phyloP scores from a whole-genome alignment of 768 basidiomycete genomes.

The Cystofilobasidium macerans region DNA sequence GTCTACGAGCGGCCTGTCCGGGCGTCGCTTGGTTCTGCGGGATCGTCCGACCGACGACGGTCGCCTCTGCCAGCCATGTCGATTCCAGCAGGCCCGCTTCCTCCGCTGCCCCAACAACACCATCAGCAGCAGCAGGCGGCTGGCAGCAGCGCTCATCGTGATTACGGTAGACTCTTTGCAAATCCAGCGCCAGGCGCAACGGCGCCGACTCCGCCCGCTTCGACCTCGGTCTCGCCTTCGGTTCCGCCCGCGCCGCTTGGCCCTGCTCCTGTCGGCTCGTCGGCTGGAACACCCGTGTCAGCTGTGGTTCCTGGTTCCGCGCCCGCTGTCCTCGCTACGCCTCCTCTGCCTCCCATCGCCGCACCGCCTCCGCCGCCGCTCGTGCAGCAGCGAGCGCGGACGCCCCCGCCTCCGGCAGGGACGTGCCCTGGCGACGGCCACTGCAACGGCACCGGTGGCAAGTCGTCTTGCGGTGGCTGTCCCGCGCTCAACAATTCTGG shows the following conservation, averaged over 20 bases:
- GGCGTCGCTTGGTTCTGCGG: no score
- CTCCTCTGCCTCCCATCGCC: neutral
- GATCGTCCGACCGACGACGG: no score
- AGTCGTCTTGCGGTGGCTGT: slow-evolving; percentile 84
- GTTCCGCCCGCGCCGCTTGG: neutral
- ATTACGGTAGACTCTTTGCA: neutral
- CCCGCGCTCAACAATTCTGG: slow-evolving; percentile 80
- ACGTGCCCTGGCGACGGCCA: slow-evolving; percentile 98
- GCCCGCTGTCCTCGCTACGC: neutral
- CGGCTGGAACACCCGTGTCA: no score
- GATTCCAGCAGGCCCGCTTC: no score
- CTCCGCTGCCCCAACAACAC: no score
- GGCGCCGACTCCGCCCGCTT: neutral
- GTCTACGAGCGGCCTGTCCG: no score
- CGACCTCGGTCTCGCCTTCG: neutral
- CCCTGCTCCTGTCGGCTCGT: neutral
- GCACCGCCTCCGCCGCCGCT: neutral
- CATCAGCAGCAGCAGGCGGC: no score
- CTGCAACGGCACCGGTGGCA: slow-evolving; percentile 94
- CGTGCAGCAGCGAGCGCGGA: neutral
- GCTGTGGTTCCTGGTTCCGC: no score
- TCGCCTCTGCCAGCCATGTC: no score
- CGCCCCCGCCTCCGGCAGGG: slow-evolving; percentile 34
- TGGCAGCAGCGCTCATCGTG: neutral
- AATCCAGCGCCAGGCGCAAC: neutral